Conservation (phyloP, 169 alveolate species). For the Plasmodium gonderi region DNA sequence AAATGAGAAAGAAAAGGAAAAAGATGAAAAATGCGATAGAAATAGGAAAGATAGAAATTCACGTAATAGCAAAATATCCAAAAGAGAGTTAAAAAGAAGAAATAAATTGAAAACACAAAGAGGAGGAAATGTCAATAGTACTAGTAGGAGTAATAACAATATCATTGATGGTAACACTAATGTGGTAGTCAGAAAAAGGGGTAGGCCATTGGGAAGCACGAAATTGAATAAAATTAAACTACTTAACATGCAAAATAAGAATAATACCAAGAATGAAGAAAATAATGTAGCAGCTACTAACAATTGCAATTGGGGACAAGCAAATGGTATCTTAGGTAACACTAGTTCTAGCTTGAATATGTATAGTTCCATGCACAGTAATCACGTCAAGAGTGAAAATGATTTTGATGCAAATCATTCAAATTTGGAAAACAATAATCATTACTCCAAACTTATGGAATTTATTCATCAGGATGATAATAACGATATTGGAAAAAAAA, state of each 20-base stretch:
- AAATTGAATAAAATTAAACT: constrained; percentile 20
- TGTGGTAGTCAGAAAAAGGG: constrained; percentile 60
- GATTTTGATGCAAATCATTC: neutral
- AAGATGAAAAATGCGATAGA: constrained; percentile 13
- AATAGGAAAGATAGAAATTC: neutral
- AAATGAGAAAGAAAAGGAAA: neutral
- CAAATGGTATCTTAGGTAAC: neutral
- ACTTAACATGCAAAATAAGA: neutral
- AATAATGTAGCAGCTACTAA: neutral
- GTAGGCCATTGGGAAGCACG: constrained; percentile 71
- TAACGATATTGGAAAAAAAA: neutral
- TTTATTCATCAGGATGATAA: neutral
- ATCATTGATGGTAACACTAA: neutral
- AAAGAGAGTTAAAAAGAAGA: constrained; percentile 18
- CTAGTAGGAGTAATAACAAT: neutral
- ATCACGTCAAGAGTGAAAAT: neutral
- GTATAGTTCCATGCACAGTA: neutral
- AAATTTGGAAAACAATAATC: neutral
- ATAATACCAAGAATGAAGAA: neutral
- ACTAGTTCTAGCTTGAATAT: neutral
- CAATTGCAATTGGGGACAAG: neutral
- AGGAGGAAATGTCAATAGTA: neutral
- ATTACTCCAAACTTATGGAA: neutral
- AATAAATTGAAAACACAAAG: constrained; percentile 15
- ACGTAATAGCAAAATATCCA: neutral